Evolutionary conservation across 2,329 filamentous ascomycete species (phyloP).

Genomic region (Plectosphaerella plurivora): DNA sequence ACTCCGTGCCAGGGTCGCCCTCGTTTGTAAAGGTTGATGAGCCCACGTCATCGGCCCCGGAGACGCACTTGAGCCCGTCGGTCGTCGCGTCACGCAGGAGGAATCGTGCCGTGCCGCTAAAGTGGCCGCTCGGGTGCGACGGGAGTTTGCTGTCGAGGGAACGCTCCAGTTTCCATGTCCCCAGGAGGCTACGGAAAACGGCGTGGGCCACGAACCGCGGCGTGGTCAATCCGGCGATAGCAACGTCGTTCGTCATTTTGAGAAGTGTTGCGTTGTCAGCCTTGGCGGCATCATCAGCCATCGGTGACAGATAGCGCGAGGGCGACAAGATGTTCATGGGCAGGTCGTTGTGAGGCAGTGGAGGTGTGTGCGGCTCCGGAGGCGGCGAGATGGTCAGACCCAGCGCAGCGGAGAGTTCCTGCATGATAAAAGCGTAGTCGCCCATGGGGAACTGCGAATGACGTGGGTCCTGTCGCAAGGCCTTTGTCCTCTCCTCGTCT

Average conservation of each 20-base stretch:
- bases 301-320: conserved; percentile 42
- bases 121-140: conserved; percentile 59
- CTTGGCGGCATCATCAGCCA: conserved; percentile 28
- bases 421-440: conserved; percentile 73
- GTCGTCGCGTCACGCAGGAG: conserved; percentile 55
- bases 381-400: conserved; percentile 38
- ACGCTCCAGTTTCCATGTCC: conserved; percentile 61
- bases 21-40: conserved; percentile 5
- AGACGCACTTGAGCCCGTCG: conserved; percentile 39
- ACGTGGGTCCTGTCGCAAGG: conserved; percentile 46
- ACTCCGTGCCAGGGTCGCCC: conserved; percentile 46
- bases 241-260: conserved; percentile 37
- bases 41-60: conserved; percentile 4
- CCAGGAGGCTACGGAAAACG: conserved; percentile 67
- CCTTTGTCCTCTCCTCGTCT: conserved; percentile 40
- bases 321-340: conserved; percentile 53
- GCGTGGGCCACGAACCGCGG: conserved; percentile 57
- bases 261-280: conserved; percentile 38
- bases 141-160: conserved; percentile 49
- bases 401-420: conserved; percentile 60
- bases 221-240: conserved; percentile 34
- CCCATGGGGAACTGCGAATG: conserved; percentile 76
- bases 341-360: conserved; percentile 33
- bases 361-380: conserved; percentile 22
- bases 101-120: conserved; percentile 62